Evolutionary conservation across 2,329 filamentous ascomycete species (phyloP).

Genomic region (Spiromastix sp.): DNA sequence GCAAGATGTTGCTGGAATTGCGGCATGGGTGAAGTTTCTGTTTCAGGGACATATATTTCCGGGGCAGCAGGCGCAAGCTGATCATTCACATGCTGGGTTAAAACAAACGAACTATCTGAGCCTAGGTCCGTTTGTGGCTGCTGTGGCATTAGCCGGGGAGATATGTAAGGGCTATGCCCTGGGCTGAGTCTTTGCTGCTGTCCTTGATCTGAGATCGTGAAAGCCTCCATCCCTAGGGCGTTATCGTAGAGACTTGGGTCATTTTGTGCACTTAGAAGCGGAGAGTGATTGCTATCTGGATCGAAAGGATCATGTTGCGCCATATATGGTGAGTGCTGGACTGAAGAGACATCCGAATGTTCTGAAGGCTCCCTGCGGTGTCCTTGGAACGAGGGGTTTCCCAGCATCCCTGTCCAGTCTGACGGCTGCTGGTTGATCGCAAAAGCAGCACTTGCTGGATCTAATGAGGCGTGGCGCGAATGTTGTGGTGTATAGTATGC

Average conservation of each 20-base stretch:
- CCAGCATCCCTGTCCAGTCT: conserved; percentile 49
- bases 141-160: conserved; percentile 57
- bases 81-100: conserved; percentile 37
- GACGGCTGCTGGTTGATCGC: conserved; percentile 39
- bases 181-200: conserved; percentile 47
- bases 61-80: conserved; percentile 37
- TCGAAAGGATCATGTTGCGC: conserved; percentile 72
- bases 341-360: conserved; percentile 80
- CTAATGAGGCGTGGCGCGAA: conserved; percentile 46
- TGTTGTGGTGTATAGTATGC: conserved; percentile 11
- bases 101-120: conserved; percentile 31
- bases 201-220: conserved; percentile 63
- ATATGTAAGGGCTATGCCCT: conserved; percentile 61
- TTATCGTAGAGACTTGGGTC: conserved; percentile 67
- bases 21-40: conserved; percentile 37
- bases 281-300: conserved; percentile 61
- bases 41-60: conserved; percentile 41
- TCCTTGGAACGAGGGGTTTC: conserved; percentile 57
- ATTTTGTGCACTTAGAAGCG: conserved; percentile 61
- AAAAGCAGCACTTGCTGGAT: conserved; percentile 50
- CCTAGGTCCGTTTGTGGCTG: conserved; percentile 53
- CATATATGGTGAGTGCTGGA: conserved; percentile 72
- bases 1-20: conserved; percentile 36
- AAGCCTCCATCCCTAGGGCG: conserved; percentile 64
- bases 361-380: conserved; percentile 84